Base-by-base conservation (phyloP, 2,329 filamentous ascomycete genomes). In the Sodiomyces alkalinus region DNA sequence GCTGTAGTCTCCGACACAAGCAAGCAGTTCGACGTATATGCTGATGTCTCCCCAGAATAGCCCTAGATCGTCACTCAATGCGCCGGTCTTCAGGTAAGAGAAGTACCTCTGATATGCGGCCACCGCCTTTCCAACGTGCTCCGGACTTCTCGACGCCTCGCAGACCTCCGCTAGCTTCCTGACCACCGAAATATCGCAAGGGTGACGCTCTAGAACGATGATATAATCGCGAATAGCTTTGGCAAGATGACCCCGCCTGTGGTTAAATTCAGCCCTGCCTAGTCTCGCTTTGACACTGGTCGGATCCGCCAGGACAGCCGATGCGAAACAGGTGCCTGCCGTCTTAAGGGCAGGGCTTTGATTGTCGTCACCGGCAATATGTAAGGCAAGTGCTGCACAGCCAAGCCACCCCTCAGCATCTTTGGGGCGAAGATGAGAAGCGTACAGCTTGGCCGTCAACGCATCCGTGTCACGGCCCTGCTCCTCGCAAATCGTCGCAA, bases 21-120 rank as follows among this genome's bases (percentile, higher is more conserved):
- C 70, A 35, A 86, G 74, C 12, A 96, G 63, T 43, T 94, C 83
- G 21, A 83, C 67, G 39, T 90, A 93, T 30, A 86, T 78, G 35
- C 83, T 80, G 22, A 92, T 60, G 47, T 96, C 80, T 78, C 74
- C 87, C 87, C 98, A 18, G 61, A 60, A 29, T 64, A 59, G 5
- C 52, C 47, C 47, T 20, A 48, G 22, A 49, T 53, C 43, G 3
- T 47, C 33, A 7, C 22, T 11, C 21, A 19, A 13, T 25, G 45
- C 38, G 4, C 45, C 42, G n/a, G 46, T 39, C 12, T 4, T 41
- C 36, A 58, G 52, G 29, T 62, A 46, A 13, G 56, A 45, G 32
- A 72, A 62, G 29, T 59, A 59, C 4, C 44, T 44, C 26, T 53
- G 47, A 38, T 72, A 73, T 20, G 62, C 64, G 1, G 48, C 47